Conservation (phyloP, 768 basidiomycete genomes). For the Boletales sp. region DNA sequence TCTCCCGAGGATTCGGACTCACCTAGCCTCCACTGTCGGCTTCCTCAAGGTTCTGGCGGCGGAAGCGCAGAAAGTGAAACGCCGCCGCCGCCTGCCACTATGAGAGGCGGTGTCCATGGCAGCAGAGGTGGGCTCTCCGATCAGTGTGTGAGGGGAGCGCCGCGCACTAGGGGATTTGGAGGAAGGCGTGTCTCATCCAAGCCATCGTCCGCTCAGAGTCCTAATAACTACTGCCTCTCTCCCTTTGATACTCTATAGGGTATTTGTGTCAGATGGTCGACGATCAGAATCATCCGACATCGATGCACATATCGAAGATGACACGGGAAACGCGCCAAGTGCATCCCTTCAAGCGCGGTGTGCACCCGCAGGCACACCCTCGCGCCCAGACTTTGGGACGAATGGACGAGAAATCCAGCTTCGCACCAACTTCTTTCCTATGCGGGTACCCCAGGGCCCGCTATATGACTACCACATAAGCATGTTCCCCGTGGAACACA, state of each 20-base stretch:
- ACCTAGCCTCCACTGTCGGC: no score
- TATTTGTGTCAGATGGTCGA: neutral
- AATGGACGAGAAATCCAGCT: conserved; percentile 37
- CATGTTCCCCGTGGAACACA: conserved; percentile 26
- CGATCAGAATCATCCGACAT: neutral
- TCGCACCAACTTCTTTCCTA: conserved; percentile 47
- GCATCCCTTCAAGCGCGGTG: neutral
- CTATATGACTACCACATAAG: conserved; percentile 41
- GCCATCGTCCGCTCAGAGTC: neutral
- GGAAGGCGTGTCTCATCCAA: no score
- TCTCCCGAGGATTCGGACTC: no score
- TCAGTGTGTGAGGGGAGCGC: no score
- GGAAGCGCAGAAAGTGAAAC: no score
- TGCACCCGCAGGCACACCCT: neutral
- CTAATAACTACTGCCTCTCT: no score
- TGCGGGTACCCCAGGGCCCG: conserved; percentile 37
- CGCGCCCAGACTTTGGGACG: conserved; percentile 23
- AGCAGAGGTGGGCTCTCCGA: no score
- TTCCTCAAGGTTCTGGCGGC: no score
- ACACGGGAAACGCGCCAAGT: neutral
- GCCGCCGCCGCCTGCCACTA: no score
- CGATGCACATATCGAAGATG: neutral
- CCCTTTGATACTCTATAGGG: no score
- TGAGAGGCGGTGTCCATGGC: no score
- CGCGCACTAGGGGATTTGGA: no score